Evolutionary conservation across 345 rosid species (phyloP), one percentile per base, ranked within the genome.

Genomic region (Acer negundo): DNA sequence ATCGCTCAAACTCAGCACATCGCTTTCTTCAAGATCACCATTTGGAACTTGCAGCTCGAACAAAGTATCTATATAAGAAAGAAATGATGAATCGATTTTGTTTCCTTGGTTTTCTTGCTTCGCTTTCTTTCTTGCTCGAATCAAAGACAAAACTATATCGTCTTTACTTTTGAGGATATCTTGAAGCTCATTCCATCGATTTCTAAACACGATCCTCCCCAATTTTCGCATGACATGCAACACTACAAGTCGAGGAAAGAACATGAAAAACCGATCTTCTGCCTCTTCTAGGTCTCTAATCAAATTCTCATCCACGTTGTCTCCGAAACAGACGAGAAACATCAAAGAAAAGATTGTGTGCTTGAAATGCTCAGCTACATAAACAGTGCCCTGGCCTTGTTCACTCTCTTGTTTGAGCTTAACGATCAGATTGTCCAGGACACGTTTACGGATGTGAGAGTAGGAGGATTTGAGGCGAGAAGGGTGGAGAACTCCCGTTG

Each of bases 401-500:
- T 71, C 64, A 55, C 4, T 28, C n/a, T 71, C 64, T 12, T 5
- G 62, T 31, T 28, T 71, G 20, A 55, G 59, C 19, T 3, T 10
- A n/a, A 19, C 2, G n/a, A 71, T 35, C 10, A 71, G 42, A 28
- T 35, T 19, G n/a, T 47, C 40, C 42, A 69, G 49, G 1, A 49
- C 73, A n/a, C 76, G 38, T 40, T 72, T 12, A 10, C 80, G 44
- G 8, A 66, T 6, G 42, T 38, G 56, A 5, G 68, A 66, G 46
- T 35, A 42, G 46, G 46, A 56, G 1, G 49, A 38, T 58, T 8
- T 51, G 5, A 73, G 38, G 0, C 63, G 67, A 17, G 73, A 42
- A n/a, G 81, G 76, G 63, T 56, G 49, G 66, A 78, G 77, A 56
- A 78, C 67, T n/a, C 77, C 77, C 2, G 73, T 16, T 24, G 73